Evolutionary conservation across 2,329 filamentous ascomycete species (phyloP).

Genomic region (Fusarium neocosmosporiellum): DNA sequence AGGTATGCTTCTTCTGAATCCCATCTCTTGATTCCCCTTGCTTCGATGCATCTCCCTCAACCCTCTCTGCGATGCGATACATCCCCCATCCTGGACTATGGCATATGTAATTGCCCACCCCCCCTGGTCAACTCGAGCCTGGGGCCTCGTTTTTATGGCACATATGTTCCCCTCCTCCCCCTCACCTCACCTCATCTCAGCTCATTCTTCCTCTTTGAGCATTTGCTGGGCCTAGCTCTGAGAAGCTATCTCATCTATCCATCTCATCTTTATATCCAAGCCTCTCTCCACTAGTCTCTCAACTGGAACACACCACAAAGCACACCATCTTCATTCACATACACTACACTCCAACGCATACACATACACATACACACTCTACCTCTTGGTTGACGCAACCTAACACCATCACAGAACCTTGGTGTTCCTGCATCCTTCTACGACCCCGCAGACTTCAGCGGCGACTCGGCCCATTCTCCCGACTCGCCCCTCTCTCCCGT

Average conservation of each 20-base stretch:
- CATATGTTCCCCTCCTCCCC: slow-evolving; percentile 35
- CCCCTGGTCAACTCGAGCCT: slow-evolving; percentile 33
- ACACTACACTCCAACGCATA: not conserved
- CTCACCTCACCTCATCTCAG: slow-evolving; percentile 40
- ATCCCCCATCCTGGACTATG: slow-evolving; percentile 17
- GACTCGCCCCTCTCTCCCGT: slow-evolving; percentile 44
- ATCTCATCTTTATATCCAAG: slow-evolving; percentile 35
- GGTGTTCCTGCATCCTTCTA: slow-evolving; percentile 40
- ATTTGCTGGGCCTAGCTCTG: slow-evolving; percentile 19
- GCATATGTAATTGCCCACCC: slow-evolving; percentile 23
- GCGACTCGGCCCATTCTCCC: slow-evolving; percentile 43
- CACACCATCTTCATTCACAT: slow-evolving; percentile 24
- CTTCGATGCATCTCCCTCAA: slow-evolving; percentile 3
- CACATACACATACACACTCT: not conserved
- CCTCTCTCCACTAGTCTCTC: slow-evolving; percentile 24
- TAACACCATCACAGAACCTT: slow-evolving; percentile 38
- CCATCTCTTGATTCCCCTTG: not conserved
- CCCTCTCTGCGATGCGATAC: slow-evolving; percentile 6
- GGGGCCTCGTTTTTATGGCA: slow-evolving; percentile 43
- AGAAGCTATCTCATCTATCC: slow-evolving; percentile 18
- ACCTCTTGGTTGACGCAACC: slow-evolving; percentile 14
- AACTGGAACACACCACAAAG: slow-evolving; percentile 30
- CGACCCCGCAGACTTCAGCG: slow-evolving; percentile 44
- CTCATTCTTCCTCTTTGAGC: slow-evolving; percentile 34
- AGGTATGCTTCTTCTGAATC: slow-evolving; percentile 33